Base-by-base conservation (phyloP, 1,139 yeast species). In the Taphrina communis region DNA sequence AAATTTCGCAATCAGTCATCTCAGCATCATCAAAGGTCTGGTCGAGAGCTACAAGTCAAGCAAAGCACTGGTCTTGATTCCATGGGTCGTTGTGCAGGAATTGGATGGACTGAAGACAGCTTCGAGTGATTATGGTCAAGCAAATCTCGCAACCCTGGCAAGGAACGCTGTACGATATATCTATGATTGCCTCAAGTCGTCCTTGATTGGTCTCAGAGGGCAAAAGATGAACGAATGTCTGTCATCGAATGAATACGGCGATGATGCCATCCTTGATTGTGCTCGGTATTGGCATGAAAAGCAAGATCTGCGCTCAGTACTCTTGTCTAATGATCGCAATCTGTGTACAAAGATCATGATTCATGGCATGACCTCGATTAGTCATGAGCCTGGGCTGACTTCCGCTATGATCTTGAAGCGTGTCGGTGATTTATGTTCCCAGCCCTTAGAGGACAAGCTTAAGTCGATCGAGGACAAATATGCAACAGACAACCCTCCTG, bases 251-350 rank as follows among this genome's bases (percentile, higher is more conserved):
- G 76, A 86, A 0, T 72, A 71, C 0, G 88, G 89, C 69, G 98
- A 93, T 76, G 96, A 92, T 74, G 84, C 96, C 0, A 92, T 93
- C 71, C 78, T 92, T 48, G 97, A 93, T 77, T 91, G 97, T 76
- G 89, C 96, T 74, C 75, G 88, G 39, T 92, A 83, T 75, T 86
- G 87, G 71, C 82, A 84, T 71, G 77, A 81, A 31, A 76, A 68
- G 71, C 77, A 76, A 36, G 73, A 75, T 31, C 76, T 79, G 63
- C 75, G 90, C 65, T 88, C 88, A 5, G 83, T 91, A 5, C 77
- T 90, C 42, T 75, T 91, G 66, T 88, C 97, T 0, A 89, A 92
- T 76, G 98, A 93, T 76, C 88, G 87, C 73, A 92, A 92, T 75
- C 80, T 93, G 25, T 90, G 97, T 76, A 78, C 85, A 72, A 89